phyloP scores from a whole-genome alignment of 202 grass and related monocot genomes.

The Bolboschoenoplectus hybrid region DNA sequence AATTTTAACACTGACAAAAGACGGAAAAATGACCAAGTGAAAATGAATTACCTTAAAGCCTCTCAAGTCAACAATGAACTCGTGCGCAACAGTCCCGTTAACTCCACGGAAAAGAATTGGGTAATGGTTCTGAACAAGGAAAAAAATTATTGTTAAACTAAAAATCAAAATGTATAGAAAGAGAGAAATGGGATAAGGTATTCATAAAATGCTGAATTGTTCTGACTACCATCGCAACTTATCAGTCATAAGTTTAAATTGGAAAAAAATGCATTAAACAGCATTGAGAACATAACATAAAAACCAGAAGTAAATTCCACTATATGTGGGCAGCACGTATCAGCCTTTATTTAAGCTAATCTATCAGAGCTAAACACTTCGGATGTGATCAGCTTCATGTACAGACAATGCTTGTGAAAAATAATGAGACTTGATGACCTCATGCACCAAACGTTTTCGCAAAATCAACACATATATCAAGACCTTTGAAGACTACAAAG shows the following conservation, averaged over 20 bases:
- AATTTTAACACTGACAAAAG: conserved; percentile 21
- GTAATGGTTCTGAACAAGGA: conserved; percentile 76
- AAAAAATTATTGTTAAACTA: conserved; percentile 28
- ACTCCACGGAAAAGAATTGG: conserved; percentile 99
- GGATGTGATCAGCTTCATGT: conserved; percentile 7
- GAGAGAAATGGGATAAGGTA: background rate
- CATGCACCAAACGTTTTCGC: background rate
- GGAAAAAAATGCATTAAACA: no score
- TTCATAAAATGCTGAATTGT: background rate
- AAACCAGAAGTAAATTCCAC: no score
- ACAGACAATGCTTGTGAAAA: background rate
- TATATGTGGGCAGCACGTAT: no score
- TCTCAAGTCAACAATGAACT: conserved; percentile 98
- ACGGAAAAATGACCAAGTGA: conserved; percentile 1
- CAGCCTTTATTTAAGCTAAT: no score
- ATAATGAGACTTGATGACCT: background rate
- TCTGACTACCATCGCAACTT: background rate
- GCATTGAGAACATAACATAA: no score
- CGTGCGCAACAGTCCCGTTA: conserved; percentile 92
- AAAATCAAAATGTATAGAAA: background rate
- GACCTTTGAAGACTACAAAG: conserved; percentile 4
- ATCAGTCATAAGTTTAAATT: background rate
- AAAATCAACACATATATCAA: background rate
- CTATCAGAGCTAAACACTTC: background rate
- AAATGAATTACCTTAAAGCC: conserved; percentile 75